Conservation (phyloP, 768 basidiomycete genomes). For the Suillus cothurnatus region DNA sequence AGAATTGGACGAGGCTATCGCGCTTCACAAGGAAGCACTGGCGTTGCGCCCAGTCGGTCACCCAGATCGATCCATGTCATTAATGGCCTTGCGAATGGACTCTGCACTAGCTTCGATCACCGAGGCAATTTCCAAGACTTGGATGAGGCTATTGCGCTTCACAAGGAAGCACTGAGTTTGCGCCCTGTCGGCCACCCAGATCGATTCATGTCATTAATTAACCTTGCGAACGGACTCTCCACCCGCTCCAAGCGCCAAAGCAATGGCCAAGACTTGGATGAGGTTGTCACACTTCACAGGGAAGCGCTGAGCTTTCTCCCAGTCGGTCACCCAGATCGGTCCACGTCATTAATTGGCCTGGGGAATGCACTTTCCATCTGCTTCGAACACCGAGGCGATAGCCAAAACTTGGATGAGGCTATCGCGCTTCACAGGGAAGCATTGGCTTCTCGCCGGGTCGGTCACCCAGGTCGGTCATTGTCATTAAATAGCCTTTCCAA, state of each 20-base stretch:
- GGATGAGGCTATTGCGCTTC: conserved; percentile 11
- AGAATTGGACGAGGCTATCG: background rate
- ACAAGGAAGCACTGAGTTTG: conserved; percentile 16
- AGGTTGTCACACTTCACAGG: background rate
- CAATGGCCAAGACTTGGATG: too few relatives aligned
- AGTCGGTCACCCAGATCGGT: conserved; percentile 11
- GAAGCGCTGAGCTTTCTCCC: conserved; percentile 18
- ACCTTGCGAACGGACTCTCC: too few relatives aligned
- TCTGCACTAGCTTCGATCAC: background rate
- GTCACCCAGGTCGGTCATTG: too few relatives aligned
- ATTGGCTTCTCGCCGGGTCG: too few relatives aligned
- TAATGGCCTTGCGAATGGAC: conserved; percentile 18
- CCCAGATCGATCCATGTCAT: conserved; percentile 12
- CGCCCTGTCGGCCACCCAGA: conserved; percentile 14
- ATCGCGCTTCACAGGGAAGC: too few relatives aligned
- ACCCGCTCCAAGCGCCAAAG: too few relatives aligned
- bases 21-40: background rate
- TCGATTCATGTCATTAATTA: background rate
- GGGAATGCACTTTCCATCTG: too few relatives aligned
- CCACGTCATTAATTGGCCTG: background rate
- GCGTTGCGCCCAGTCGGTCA: conserved; percentile 13
- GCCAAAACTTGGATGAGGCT: too few relatives aligned
- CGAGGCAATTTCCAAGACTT: background rate
- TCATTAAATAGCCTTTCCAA: too few relatives aligned
- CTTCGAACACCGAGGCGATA: background rate